Evolutionary conservation across 352 stramenopile genomes (phyloP).

Genomic region (Globisporangium camurandrum): DNA sequence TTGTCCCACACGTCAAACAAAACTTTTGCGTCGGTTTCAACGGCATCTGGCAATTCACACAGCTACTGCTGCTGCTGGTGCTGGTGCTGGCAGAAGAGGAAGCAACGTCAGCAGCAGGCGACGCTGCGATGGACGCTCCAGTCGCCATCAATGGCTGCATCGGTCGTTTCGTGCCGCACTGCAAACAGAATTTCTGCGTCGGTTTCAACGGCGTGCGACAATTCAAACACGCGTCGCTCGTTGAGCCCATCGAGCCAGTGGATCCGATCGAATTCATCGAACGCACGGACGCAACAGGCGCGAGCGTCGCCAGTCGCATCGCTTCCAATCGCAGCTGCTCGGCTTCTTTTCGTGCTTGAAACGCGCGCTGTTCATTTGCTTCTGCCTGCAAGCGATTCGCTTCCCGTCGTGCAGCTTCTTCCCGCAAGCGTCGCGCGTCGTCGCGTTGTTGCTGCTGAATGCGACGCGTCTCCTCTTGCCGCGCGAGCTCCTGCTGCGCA

Average conservation of each 20-base stretch:
- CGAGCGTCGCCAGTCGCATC: conserved; percentile 28
- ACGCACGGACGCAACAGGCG: conserved; percentile 10
- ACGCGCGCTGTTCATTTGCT: conserved; percentile 45
- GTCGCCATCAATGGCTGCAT: background rate
- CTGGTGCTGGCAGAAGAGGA: conserved; percentile 7
- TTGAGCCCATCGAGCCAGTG: no score
- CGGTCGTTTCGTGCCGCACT: conserved; percentile 41
- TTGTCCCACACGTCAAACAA: conserved; percentile 68
- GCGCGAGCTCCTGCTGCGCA: conserved; percentile 50
- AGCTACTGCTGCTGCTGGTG: conserved; percentile 27
- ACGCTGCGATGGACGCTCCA: conserved; percentile 1
- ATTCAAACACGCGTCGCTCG: conserved; percentile 4
- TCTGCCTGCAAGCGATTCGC: conserved; percentile 52
- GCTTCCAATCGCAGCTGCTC: conserved; percentile 54
- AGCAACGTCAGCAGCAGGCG: no score
- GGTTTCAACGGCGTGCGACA: conserved; percentile 17
- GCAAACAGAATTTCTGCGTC: conserved; percentile 62
- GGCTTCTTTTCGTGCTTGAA: conserved; percentile 56
- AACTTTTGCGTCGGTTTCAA: conserved; percentile 74
- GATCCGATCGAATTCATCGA: no score
- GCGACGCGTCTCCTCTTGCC: conserved; percentile 40
- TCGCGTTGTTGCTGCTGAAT: conserved; percentile 38
- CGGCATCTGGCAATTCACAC: conserved; percentile 31
- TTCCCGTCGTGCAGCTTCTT: conserved; percentile 53
- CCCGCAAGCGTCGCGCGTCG: conserved; percentile 39